Evolutionary conservation across 441 rosid genomes (phyloP).

Genomic region (Bruguiera hainesii): DNA sequence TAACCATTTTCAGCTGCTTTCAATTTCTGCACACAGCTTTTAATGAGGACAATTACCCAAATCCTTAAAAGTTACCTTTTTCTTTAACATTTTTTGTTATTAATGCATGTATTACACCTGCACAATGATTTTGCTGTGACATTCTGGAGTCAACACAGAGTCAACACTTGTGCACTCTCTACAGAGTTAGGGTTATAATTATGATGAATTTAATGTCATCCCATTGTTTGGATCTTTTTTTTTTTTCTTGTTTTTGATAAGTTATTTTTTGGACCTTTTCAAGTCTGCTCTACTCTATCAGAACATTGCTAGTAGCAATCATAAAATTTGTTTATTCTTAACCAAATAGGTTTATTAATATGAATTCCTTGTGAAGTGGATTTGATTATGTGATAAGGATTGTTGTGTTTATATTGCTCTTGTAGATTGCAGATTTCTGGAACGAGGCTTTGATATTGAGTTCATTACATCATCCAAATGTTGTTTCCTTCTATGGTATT

Average conservation of each 20-base stretch:
- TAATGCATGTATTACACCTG: not conserved
- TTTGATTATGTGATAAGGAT: constrained; percentile 9
- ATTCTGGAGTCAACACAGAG: not conserved
- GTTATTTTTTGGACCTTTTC: not conserved
- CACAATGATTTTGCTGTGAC: not conserved
- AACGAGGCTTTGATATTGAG: constrained; percentile 92
- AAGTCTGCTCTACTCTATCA: not conserved
- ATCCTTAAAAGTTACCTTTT: not conserved
- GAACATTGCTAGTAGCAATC: not conserved
- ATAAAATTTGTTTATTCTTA: not conserved
- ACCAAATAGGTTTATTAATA: constrained; percentile 1
- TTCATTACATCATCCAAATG: constrained; percentile 98
- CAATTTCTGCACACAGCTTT: not conserved
- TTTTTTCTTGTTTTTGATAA: not conserved
- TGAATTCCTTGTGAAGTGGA: constrained; percentile 13
- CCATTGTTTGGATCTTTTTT: no score
- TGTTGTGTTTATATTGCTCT: constrained; percentile 23
- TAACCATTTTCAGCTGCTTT: no score
- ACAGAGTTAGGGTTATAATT: not conserved
- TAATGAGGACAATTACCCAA: not conserved
- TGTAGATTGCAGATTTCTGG: constrained; percentile 97
- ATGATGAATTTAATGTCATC: not conserved
- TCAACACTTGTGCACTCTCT: not conserved
- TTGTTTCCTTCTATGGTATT: constrained; percentile 95
- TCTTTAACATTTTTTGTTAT: not conserved